Evolutionary conservation across 163 green algal species (phyloP).

Genomic region (Prototheca stagnorum): DNA sequence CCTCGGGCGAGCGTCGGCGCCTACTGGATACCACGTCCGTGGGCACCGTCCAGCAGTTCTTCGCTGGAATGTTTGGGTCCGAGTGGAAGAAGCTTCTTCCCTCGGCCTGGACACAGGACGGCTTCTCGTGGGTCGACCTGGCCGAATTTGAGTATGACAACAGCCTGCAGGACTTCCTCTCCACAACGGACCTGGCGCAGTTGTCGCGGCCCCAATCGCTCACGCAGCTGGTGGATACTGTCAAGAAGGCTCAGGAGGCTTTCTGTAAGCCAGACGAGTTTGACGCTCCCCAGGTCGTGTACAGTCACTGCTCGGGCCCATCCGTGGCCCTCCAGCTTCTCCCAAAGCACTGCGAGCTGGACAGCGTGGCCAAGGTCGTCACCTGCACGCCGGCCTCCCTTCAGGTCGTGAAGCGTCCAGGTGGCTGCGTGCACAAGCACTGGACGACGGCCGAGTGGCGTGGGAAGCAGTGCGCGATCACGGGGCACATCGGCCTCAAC

Average conservation of each 20-base stretch:
- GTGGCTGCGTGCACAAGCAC: constrained; percentile 9
- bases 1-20: no score
- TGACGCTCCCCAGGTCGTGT: constrained; percentile 1
- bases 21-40: no score
- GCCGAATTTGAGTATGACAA: constrained; percentile 12
- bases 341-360: constrained; percentile 12
- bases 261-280: constrained; percentile 11
- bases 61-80: no score
- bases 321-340: constrained; percentile 5
- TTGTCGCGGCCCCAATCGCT: constrained; percentile 3
- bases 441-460: not conserved
- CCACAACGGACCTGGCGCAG: not conserved
- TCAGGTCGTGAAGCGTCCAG: constrained; percentile 7
- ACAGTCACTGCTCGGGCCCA: constrained; percentile 8
- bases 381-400: constrained; percentile 9
- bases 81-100: no score
- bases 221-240: constrained; percentile 1
- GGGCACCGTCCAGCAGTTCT: no score
- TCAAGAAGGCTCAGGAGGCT: not conserved
- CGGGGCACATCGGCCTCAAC: constrained; percentile 4
- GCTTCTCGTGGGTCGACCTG: constrained; percentile 13
- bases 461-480: constrained; percentile 19
- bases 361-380: constrained; percentile 8
- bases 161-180: constrained; percentile 15
- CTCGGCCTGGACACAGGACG: no score